Evolutionary conservation across 306 rosid genomes (phyloP), one percentile per base, ranked within the genome.

Genomic region (Pterocarpus santalinus): DNA sequence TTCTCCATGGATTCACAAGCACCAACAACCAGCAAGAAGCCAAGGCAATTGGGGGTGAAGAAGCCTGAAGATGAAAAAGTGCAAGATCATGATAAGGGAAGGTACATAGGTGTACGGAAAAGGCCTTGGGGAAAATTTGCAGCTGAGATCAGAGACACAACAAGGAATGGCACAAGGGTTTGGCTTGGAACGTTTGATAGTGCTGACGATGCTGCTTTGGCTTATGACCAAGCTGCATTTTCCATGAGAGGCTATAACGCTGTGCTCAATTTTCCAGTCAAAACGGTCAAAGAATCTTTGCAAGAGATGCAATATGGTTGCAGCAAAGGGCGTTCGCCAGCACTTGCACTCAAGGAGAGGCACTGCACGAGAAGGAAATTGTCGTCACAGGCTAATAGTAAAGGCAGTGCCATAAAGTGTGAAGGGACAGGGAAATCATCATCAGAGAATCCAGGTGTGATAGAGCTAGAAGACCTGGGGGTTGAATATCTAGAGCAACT

Each of bases 401-500:
- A 47, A 47, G 53, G 1, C 4, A 47, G 53, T 47, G 3, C 15
- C 1, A 22, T 22, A 22, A 22, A 22, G 28, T 22, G 28, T 22
- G 1, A 22, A 22, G 28, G 28, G 28, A 22, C 28, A 22, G 28
- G 28, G 28, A 22, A 22, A 22, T 22, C 28, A 22, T 22, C 28
- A 22, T 22, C 28, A 22, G 28, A 22, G 28, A 22, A 22, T 22
- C 28, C 28, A 22, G 28, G 28, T 73, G 62, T 85, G 28, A 71
- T 90, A 33, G 91, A 82, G 51, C 13, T 87, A 1, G 85, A 87
- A 58, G 91, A 90, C 9, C 70, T 92, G 72, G 94, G 97, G 28
- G 86, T 63, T 56, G 97, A 92, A 49, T 92, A 87, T 81, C 75
- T 92, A 15, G 97, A 92, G 55, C 82, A 92, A 10, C 94, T 92